Base-by-base conservation (phyloP, 805 yeast species). In the Saccharomycopsis guyanensis region DNA sequence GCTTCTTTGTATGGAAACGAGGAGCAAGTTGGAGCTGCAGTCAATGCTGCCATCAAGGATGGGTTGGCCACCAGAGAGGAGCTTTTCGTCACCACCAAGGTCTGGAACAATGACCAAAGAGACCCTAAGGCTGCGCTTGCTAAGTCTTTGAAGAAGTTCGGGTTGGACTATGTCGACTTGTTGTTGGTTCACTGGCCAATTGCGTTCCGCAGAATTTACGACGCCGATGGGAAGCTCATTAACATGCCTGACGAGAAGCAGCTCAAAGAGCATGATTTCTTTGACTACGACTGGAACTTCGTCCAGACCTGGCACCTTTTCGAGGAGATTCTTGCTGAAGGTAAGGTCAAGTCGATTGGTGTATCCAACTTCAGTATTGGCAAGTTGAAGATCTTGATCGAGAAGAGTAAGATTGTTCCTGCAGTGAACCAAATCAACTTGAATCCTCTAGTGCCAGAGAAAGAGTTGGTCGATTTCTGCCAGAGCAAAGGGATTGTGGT, bases 111-210 rank as follows among this genome's bases (percentile, higher is more conserved):
- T 12, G 70, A 71, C 54, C 79, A 77, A 66, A 59, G 68, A 51
- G 58, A 64, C 38, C 80, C 80, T 10, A 73, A 58, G 31, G 65
- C 59, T 18, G 83, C 82, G 8, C 63, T 85, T 35, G 71, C 76
- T 8, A 66, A 64, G 42, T 80, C 89, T 4, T 68, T 86, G 57
- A 56, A 70, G 55, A 76, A 80, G 57, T 68, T 86, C 51, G 80
- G 79, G 0, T 58, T 84, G 55, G 91, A 82, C 42, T 86, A 86
- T 57, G 82, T 86, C 44, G 95, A 86, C 59, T 66, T 86, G 49
- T 79, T 80, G 59, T 70, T 86, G 58, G 72, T 86, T 60, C 95
- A 86, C 64, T 86, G 94, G 94, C 95, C 95, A 4, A 73, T 75
- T 36, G 67, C 82, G 10, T 61, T 74, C 49, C 72, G 60, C 12